Evolutionary conservation across 352 stramenopile genomes (phyloP), one percentile per base, ranked within the genome.

Genomic region (Thraustotheca clavata): DNA sequence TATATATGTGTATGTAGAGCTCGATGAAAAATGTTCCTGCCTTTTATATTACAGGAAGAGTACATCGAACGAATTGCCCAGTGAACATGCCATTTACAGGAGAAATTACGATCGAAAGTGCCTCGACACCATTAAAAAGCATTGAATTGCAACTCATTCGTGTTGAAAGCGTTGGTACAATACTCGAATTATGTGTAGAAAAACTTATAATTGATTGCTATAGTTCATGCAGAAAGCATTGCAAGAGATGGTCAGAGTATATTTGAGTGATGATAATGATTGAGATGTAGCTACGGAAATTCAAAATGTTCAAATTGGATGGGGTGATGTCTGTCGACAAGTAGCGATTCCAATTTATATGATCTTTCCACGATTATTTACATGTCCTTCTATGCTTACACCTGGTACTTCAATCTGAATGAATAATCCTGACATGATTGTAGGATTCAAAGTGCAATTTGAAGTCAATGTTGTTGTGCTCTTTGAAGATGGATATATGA

Each of bases 321-420:
- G 87, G 72, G 91, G 91, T 4, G 88, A 97, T 48, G 83, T 96
- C 12, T 93, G 81, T 50, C 76, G 85, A 6, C 79, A 93, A 74
- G 77, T 98, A 48, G 73, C 78, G 26, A 95, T 98, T 47, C 91
- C 91, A 5, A 95, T 98, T 62, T 96, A 97, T 79, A 97, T 97
- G 88, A 91, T 97, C 55, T 95, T 98, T 48, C 91, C 91, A 0
- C 77, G 90, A 4, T 75, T 96, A 22, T 96, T 97, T 63, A 96
- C 89, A 0, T 97, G 89, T 55, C 89, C 91, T 9, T 93, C 88
- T n/a, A 92, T 95, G 80, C 69, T 90, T 54, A 90, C 83, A 14
- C 73, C 81, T 29, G 68, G 82, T 90, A 67, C 31, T 73, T 12
- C 8, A 20, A 38, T 2, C 18, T 67, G 49, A 2, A 31, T 22